Conservation (phyloP, 345 rosid species). For the Adansonia digitata region DNA sequence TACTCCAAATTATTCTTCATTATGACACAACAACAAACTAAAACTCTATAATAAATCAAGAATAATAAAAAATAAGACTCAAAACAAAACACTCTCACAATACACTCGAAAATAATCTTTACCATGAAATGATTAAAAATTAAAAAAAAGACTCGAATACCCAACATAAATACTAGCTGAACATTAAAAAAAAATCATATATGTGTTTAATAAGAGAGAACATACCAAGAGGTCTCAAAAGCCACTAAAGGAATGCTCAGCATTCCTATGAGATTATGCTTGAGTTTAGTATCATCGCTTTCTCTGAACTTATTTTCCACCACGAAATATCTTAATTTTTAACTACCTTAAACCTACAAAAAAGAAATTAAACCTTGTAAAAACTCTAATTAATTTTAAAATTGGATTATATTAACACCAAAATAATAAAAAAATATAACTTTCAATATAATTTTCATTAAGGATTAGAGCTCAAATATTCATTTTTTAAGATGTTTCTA, state of each 20-base stretch:
- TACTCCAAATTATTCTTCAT: neutral
- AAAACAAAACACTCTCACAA: neutral
- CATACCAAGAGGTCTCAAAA: constrained; percentile 79
- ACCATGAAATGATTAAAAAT: neutral
- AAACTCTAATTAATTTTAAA: neutral
- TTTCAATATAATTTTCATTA: too few species aligned
- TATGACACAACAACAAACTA: neutral
- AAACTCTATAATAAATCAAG: neutral
- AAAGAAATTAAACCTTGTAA: neutral
- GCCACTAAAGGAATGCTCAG: constrained; percentile 86
- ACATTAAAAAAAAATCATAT: neutral
- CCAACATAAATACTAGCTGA: neutral
- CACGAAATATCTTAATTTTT: neutral
- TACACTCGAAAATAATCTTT: neutral
- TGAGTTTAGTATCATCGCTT: constrained; percentile 33
- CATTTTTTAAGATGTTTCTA: too few species aligned
- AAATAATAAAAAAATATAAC: neutral
- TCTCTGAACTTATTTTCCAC: constrained; percentile 4
- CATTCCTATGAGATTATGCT: constrained; percentile 51
- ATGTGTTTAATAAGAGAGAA: constrained; percentile 8
- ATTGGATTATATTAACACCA: neutral
- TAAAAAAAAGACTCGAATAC: neutral
- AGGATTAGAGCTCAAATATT: too few species aligned
- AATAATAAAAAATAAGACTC: neutral
- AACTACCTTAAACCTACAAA: constrained; percentile 2